Evolutionary conservation across 768 basidiomycete species (phyloP).

Genomic region (Austroboletus festivus): DNA sequence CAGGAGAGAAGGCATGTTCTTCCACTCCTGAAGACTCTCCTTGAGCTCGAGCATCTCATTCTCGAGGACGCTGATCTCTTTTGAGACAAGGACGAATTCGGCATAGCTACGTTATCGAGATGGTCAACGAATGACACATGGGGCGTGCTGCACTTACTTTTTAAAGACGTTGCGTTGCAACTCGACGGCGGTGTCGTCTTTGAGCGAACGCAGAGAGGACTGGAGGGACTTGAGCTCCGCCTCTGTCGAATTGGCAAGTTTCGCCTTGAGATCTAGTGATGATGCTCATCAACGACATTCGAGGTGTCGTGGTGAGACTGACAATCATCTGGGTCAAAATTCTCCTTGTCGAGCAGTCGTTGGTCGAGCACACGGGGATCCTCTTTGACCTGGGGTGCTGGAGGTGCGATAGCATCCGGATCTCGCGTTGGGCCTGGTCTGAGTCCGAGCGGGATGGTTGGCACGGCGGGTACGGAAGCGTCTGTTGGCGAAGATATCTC

Average conservation of each 20-base stretch:
- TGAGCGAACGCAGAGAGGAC: slow-evolving; percentile 67
- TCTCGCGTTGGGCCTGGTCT: slow-evolving; percentile 36
- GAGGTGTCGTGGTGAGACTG: slow-evolving; percentile 31
- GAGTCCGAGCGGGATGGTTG: slow-evolving; percentile 48
- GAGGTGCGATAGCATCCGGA: slow-evolving; percentile 49
- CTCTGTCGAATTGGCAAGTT: slow-evolving; percentile 86
- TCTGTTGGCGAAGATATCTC: slow-evolving; percentile 75
- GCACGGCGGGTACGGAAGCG: slow-evolving; percentile 52
- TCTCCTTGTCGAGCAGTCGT: slow-evolving; percentile 65
- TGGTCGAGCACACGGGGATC: slow-evolving; percentile 62
- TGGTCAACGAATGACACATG: slow-evolving; percentile 6
- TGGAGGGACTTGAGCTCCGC: slow-evolving; percentile 74
- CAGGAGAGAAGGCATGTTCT: slow-evolving; percentile 88
- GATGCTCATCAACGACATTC: neutral
- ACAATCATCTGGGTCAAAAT: slow-evolving; percentile 90
- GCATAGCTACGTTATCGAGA: slow-evolving; percentile 64
- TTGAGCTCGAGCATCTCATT: slow-evolving; percentile 98
- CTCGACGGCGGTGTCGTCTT: slow-evolving; percentile 72
- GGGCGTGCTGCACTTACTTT: slow-evolving; percentile 50
- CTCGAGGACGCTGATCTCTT: slow-evolving; percentile 94
- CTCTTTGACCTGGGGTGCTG: slow-evolving; percentile 39
- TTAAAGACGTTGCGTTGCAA: slow-evolving; percentile 93
- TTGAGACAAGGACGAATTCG: slow-evolving; percentile 94
- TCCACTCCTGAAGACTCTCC: slow-evolving; percentile 91
- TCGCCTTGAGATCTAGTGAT: slow-evolving; percentile 67